These are phyloP conservation scores for Candida krabiensis DNA, from an alignment of 805 yeast genomes.

Conservation along the genomic window DNA sequence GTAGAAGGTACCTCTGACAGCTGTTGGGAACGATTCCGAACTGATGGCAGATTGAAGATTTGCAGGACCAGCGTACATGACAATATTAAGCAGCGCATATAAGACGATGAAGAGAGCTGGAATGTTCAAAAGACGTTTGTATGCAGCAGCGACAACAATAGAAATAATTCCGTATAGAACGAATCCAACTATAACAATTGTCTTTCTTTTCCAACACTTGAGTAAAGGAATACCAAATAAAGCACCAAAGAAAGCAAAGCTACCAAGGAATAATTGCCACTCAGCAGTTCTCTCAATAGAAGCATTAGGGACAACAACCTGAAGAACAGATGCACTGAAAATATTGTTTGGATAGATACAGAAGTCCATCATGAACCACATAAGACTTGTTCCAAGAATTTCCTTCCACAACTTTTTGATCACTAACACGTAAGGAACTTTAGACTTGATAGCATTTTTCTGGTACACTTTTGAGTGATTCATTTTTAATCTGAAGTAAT, in stretches of 20 bases:
- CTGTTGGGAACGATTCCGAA: conserved; percentile 52
- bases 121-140: conserved; percentile 21
- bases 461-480: conserved; percentile 45
- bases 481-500: conserved; percentile 67
- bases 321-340: conserved; percentile 47
- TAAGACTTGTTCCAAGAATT: conserved; percentile 52
- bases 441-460: conserved; percentile 45
- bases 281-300: conserved; percentile 41
- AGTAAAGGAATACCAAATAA: conserved; percentile 42
- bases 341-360: conserved; percentile 66
- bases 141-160: conserved; percentile 45
- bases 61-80: conserved; percentile 50
- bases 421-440: conserved; percentile 56
- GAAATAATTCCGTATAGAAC: conserved; percentile 39
- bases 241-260: conserved; percentile 44
- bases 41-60: conserved; percentile 43
- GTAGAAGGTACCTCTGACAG: conserved; percentile 48
- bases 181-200: conserved; percentile 36
- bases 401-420: conserved; percentile 49
- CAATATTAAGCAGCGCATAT: conserved; percentile 45
- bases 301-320: conserved; percentile 37
- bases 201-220: conserved; percentile 42
- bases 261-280: conserved; percentile 43
- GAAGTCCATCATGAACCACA: conserved; percentile 67
- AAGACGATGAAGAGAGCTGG: conserved; percentile 42